phyloP scores from a whole-genome alignment of 768 basidiomycete species.

The Tulasnella sp. region DNA sequence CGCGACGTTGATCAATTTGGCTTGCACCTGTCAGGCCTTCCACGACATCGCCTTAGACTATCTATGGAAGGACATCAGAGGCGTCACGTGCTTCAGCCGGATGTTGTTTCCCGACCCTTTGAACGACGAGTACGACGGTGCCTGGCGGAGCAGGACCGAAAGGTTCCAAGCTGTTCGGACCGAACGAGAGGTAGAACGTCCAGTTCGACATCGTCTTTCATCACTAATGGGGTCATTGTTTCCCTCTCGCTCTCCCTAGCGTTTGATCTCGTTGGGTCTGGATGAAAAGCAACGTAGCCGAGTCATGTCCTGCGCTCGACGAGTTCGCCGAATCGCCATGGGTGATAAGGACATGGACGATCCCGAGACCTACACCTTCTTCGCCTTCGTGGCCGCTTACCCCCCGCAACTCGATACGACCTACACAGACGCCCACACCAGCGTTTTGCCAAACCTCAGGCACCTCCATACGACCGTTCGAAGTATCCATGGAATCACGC shows the following conservation, averaged over 20 bases:
- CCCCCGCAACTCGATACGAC: not conserved
- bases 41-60: conserved; percentile 16
- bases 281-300: not conserved
- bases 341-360: conserved; percentile 18
- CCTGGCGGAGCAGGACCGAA: conserved; percentile 14
- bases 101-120: conserved; percentile 22
- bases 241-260: not conserved
- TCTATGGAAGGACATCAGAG: conserved; percentile 12
- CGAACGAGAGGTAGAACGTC: conserved; percentile 19
- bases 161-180: conserved; percentile 14
- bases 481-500: conserved; percentile 12
- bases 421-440: too few species aligned
- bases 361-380: conserved; percentile 25
- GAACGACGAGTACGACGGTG: not conserved
- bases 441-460: conserved; percentile 12
- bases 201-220: not conserved
- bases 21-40: conserved; percentile 18
- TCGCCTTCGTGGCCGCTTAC: conserved; percentile 22
- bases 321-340: conserved; percentile 11
- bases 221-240: not conserved
- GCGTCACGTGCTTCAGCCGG: not conserved
- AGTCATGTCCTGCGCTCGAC: conserved; percentile 8
- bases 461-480: conserved; percentile 5
- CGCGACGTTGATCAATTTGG: conserved; percentile 1
- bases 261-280: conserved; percentile 13